Evolutionary conservation across 1,284 basidiomycete genomes (phyloP).

Genomic region (Boletus nobilissimus): DNA sequence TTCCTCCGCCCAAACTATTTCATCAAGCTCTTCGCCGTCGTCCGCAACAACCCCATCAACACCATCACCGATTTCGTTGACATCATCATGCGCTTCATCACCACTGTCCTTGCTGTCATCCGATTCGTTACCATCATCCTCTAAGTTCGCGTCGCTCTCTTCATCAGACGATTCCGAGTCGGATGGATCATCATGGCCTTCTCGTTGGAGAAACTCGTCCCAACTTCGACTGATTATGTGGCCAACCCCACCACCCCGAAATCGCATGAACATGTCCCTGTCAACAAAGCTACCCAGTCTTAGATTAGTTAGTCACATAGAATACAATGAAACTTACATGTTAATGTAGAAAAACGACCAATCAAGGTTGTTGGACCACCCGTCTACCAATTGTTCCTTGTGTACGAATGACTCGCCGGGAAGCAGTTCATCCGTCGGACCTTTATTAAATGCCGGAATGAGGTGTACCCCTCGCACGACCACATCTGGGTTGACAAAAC

Average conservation of each 20-base stretch:
- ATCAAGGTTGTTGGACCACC: too few species aligned
- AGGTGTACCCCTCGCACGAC: background rate
- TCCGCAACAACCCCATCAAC: too few species aligned
- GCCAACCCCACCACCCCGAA: background rate
- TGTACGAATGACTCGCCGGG: too few species aligned
- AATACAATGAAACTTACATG: background rate
- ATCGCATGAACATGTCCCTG: background rate
- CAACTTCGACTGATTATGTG: background rate
- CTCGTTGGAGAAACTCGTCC: background rate
- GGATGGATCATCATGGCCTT: background rate
- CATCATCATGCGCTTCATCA: too few species aligned
- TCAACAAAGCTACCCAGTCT: background rate
- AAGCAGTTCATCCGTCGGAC: background rate
- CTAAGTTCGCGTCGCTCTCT: background rate
- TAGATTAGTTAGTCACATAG: too few species aligned
- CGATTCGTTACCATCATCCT: too few species aligned
- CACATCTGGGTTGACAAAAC: background rate
- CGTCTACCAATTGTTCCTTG: too few species aligned
- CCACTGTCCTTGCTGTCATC: too few species aligned
- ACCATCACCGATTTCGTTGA: too few species aligned
- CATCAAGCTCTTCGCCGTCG: too few species aligned
- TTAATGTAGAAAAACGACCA: background rate
- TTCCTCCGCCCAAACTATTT: too few species aligned
- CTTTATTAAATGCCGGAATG: background rate
- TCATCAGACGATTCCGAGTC: background rate